phyloP scores from a whole-genome alignment of 2,329 filamentous ascomycete genomes.

The Spiromastix sp. region DNA sequence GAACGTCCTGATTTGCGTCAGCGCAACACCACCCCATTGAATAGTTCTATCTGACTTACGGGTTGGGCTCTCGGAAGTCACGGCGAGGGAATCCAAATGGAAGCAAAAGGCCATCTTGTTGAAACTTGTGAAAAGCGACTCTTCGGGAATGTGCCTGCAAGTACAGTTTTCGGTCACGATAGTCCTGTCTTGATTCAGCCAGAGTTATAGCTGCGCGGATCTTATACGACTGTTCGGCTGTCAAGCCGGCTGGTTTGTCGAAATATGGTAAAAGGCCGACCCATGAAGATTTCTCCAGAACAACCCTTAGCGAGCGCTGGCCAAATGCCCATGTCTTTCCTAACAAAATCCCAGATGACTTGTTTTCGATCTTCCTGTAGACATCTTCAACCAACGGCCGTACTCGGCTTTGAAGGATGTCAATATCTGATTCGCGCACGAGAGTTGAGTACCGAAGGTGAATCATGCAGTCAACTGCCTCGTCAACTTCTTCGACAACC shows the following conservation, averaged over 20 bases:
- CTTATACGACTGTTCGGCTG: too few relatives aligned
- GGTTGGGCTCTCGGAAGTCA: conserved; percentile 30
- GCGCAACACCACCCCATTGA: not conserved
- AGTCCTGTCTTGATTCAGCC: conserved; percentile 21
- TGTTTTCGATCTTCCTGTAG: conserved; percentile 22
- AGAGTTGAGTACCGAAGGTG: conserved; percentile 40
- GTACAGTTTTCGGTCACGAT: conserved; percentile 21
- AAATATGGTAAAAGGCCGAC: conserved; percentile 9
- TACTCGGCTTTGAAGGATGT: conserved; percentile 16
- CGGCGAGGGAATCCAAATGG: conserved; percentile 27
- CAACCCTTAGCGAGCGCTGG: not conserved
- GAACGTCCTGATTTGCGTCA: conserved; percentile 21
- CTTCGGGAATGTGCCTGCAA: conserved; percentile 17
- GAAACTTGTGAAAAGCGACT: conserved; percentile 20
- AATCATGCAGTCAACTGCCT: conserved; percentile 29
- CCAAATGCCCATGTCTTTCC: not conserved
- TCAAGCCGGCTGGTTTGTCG: conserved; percentile 15
- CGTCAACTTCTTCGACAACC: conserved; percentile 14
- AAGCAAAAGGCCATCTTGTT: conserved; percentile 29
- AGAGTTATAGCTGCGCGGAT: conserved; percentile 20
- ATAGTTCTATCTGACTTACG: conserved; percentile 22
- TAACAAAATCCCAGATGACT: conserved; percentile 6
- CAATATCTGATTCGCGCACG: conserved; percentile 17
- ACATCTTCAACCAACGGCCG: conserved; percentile 24
- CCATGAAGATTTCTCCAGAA: not conserved